Base-by-base conservation (phyloP, 2,329 filamentous ascomycete species). In the Scolecobasidium constrictum region DNA sequence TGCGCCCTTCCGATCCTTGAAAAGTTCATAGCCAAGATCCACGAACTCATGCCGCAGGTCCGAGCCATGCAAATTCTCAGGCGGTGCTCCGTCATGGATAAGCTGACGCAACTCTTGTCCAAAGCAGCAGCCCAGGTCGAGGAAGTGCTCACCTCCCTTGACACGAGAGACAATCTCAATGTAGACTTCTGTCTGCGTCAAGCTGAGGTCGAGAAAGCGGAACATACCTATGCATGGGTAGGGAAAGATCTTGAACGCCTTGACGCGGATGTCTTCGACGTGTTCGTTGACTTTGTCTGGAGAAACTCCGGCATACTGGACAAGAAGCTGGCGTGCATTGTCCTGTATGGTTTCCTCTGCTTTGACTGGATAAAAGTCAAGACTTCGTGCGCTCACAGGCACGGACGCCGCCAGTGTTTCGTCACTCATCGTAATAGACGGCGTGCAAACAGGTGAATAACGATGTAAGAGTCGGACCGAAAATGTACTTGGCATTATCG, bases 1-100 rank as follows among this genome's bases (percentile, higher is more conserved):
- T 23, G 44, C 62, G n/a, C 60, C 52, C 6, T 39, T 28, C 19
- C 43, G 46, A 42, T 61, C 58, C 5, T 39, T 34, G 45, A 60
- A 61, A 16, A 60, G 50, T 39, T 53, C 46, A 45, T 58, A 77
- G 20, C 75, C 75, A n/a, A 74, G 56, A 9, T 74, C 64, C 41
- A 77, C 63, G 49, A 77, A 73, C 9, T 53, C 50, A 2, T 48
- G 17, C 21, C 54, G 49, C 15, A 68, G 49, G 44, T 70, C 66
- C 12, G 55, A 53, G 18, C 64, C 66, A 37, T 54, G 56, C 1
- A 67, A 53, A 22, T 63, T 62, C 19, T 55, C 48, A 3, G 57
- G 47, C 3, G 64, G 64, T 2, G 54, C 63, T 4, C 64, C 64
- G 21, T 46, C 46, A 38, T 38, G 43, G 13, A 61, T 57, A 9